Base-by-base conservation (phyloP, 805 yeast species). In the Hanseniaspora meyeri region DNA sequence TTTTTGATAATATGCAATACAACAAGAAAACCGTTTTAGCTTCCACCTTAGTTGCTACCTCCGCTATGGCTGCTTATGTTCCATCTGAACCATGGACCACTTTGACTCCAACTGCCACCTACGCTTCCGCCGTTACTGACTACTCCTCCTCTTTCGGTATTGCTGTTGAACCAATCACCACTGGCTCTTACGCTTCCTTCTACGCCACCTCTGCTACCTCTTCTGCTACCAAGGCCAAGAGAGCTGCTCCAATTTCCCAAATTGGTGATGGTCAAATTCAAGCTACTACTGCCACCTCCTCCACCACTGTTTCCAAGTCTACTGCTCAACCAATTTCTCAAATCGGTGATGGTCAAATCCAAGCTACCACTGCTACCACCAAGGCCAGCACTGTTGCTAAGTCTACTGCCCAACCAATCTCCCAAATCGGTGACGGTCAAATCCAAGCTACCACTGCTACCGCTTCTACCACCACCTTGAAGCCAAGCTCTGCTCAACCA, bases 11-110 rank as follows among this genome's bases (percentile, higher is more conserved):
- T 42, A 62, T 62, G 64, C 63, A 61, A 60, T 60, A 59, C 58
- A 53, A 53, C 47, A 61, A 61, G 47, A 59, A 61, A 43, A 59
- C 59, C 39, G 60, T 62, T 27, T 57, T 63, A 24, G 62, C 65
- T 49, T 59, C 74, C 51, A 65, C 75, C 50, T 69, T 78, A 60
- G 68, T 78, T 45, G 74, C 77, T 59, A 67, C 79, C 16, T 61
- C 73, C 32, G 60, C 75, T 20, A 63, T 66, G 57, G 83, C 82
- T 42, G 85, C 85, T 56, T 78, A 77, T 64, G 77, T 79, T 60
- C 83, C 85, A 57, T 70, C 80, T 58, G 80, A 78, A 55, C 77
- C 79, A 61, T 79, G 85, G 85, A 69, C 84, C 55, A 81, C 88
- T 56, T 75, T 85, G 68, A 83, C 89, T 40, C 90, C 93, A 62